Evolutionary conservation across 2,329 filamentous ascomycete genomes (phyloP).

Genomic region (Microdochium paspali): DNA sequence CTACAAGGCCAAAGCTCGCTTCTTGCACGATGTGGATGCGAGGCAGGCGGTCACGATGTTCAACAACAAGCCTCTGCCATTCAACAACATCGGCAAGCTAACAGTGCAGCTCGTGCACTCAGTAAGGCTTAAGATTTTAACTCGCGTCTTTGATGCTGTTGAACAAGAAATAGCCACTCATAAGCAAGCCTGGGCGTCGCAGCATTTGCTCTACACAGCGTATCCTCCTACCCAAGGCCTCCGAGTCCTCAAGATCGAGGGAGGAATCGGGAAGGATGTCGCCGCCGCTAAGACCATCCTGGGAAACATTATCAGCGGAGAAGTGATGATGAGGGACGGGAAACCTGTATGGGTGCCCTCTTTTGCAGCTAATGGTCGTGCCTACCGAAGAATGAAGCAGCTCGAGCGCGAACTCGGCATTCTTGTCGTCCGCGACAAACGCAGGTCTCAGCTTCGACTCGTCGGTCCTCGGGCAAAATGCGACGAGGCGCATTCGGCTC

Average conservation of each 20-base stretch:
- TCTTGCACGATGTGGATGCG: constrained; percentile 26
- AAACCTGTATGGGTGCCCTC: constrained; percentile 21
- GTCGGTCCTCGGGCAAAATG: constrained; percentile 13
- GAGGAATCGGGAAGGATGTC: constrained; percentile 18
- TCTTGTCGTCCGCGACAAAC: constrained; percentile 17
- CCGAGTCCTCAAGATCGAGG: constrained; percentile 26
- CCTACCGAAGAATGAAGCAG: constrained; percentile 8
- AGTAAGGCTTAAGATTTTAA: constrained; percentile 26
- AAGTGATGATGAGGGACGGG: constrained; percentile 13
- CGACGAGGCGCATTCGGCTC: constrained; percentile 5
- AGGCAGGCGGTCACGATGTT: constrained; percentile 20
- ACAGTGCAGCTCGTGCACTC: constrained; percentile 25
- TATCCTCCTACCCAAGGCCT: constrained; percentile 17
- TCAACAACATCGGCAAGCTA: constrained; percentile 20
- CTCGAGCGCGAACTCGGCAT: constrained; percentile 12
- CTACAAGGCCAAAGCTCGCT: constrained; percentile 27
- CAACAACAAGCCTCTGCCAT: constrained; percentile 18
- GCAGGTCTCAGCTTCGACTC: constrained; percentile 17
- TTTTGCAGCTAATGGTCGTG: constrained; percentile 11
- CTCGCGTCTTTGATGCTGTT: constrained; percentile 20
- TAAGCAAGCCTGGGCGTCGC: constrained; percentile 16
- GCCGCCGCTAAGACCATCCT: constrained; percentile 20
- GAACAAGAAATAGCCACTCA: constrained; percentile 16
- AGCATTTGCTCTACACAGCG: constrained; percentile 15
- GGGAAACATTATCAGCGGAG: constrained; percentile 21